Percentiles rank a stretch among this genome's conserved stretches.
These are phyloP conservation scores for Plenodomus biglobosus DNA, from an alignment of 2,329 filamentous ascomycete species.

Conservation along the genomic window DNA sequence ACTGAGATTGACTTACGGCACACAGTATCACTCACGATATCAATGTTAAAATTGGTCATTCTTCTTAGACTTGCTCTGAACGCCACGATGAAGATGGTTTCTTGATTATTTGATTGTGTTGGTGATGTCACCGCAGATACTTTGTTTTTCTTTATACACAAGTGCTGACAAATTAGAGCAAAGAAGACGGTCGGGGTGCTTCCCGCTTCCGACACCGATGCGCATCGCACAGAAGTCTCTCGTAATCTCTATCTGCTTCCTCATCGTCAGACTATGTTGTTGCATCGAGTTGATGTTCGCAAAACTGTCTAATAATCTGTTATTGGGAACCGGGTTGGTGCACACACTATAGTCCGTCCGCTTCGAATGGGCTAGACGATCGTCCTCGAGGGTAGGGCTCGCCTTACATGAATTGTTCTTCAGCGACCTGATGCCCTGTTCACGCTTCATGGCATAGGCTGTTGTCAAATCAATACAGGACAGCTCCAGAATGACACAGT, in stretches of 20 bases:
- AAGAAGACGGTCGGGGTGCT: not conserved
- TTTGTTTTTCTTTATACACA: slow-evolving; percentile 11
- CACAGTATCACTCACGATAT: slow-evolving; percentile 74
- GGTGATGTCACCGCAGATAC: slow-evolving; percentile 1
- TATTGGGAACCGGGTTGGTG: not conserved
- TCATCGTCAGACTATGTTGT: not conserved
- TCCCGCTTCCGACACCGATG: too few species aligned
- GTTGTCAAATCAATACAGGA: too few species aligned
- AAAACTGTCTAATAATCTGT: not conserved
- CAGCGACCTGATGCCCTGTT: too few species aligned
- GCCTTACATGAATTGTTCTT: too few species aligned
- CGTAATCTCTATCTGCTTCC: not conserved
- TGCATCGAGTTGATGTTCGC: not conserved
- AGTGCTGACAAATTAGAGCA: slow-evolving; percentile 28
- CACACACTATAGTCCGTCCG: too few species aligned
- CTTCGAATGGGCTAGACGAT: too few species aligned
- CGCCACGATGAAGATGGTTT: slow-evolving; percentile 33
- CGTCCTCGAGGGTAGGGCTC: too few species aligned
- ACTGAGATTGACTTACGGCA: slow-evolving; percentile 59
- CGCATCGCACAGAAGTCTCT: not conserved
- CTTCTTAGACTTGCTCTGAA: slow-evolving; percentile 35
- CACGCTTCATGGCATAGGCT: too few species aligned
- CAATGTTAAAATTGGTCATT: slow-evolving; percentile 67
- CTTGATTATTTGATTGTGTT: not conserved
- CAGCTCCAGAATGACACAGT: too few species aligned